phyloP scores from a whole-genome alignment of 495 filamentous ascomycete species.

The Talaromyces wortmannii region DNA sequence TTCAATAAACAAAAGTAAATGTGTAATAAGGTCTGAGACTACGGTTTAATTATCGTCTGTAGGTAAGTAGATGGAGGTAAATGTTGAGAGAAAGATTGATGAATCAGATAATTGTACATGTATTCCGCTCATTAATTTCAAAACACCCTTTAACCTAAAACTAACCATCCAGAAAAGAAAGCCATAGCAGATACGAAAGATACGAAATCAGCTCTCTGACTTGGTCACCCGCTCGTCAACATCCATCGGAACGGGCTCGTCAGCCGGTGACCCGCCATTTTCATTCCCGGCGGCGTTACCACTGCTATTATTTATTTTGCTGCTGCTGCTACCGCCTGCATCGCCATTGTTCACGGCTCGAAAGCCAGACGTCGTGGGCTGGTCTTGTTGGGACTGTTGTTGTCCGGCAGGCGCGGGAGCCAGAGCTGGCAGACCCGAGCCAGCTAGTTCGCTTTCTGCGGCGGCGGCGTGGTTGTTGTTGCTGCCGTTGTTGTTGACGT shows the following conservation, averaged over 20 bases:
- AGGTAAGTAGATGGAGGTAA: too few relatives aligned
- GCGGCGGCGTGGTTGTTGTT: slow-evolving; percentile 12
- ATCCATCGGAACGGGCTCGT: slow-evolving; percentile 28
- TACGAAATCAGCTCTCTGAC: slow-evolving; percentile 6
- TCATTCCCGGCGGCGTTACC: not conserved
- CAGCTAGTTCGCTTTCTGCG: not conserved
- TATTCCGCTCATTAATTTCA: not conserved
- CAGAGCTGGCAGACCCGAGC: slow-evolving; percentile 19
- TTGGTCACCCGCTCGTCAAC: slow-evolving; percentile 31
- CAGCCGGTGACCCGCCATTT: slow-evolving; percentile 6
- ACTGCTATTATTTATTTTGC: slow-evolving; percentile 1
- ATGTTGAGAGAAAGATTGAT: too few relatives aligned
- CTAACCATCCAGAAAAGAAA: slow-evolving; percentile 11
- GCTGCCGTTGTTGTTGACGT: slow-evolving; percentile 1
- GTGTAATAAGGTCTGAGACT: too few relatives aligned
- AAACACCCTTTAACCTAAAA: not conserved
- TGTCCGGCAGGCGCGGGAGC: slow-evolving; percentile 28
- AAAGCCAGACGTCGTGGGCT: slow-evolving; percentile 25
- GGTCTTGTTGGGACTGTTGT: slow-evolving; percentile 12
- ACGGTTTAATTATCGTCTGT: too few relatives aligned
- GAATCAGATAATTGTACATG: not conserved
- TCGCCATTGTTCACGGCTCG: slow-evolving; percentile 20
- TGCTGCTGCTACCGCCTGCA: slow-evolving; percentile 16
- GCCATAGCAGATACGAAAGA: slow-evolving; percentile 5
- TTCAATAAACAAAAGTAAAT: too few relatives aligned